Evolutionary conservation across 306 rosid genomes (phyloP).

Genomic region (Lathyrus oleraceus): DNA sequence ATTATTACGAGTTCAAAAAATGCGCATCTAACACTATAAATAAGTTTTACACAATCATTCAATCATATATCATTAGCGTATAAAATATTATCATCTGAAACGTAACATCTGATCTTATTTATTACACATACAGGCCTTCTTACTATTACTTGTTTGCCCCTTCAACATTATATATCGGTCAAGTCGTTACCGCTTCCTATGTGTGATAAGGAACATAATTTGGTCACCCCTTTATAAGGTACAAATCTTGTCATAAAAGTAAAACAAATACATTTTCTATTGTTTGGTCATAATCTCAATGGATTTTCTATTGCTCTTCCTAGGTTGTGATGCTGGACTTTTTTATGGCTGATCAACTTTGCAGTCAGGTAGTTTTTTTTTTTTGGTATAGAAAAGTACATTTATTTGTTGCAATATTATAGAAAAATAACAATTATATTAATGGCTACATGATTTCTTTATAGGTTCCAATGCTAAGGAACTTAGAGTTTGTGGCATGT

Average conservation of each 20-base stretch:
- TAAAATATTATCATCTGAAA: neutral
- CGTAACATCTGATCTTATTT: neutral
- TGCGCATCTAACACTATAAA: neutral
- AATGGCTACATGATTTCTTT: conserved; percentile 7
- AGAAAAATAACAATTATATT: neutral
- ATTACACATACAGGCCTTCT: conserved; percentile 54
- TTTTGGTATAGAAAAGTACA: neutral
- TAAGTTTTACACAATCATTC: neutral
- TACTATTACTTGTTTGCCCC: conserved; percentile 73
- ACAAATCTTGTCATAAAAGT: neutral
- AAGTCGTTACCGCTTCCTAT: conserved; percentile 73
- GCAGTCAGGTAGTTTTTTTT: conserved; percentile 78
- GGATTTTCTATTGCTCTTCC: conserved; percentile 15
- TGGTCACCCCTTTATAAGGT: conserved; percentile 97
- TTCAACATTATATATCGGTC: conserved; percentile 75
- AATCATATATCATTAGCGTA: neutral
- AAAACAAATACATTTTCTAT: neutral
- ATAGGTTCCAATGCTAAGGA: conserved; percentile 91
- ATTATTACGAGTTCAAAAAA: too few species aligned
- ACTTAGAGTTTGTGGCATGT: conserved; percentile 81
- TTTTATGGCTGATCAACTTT: conserved; percentile 99
- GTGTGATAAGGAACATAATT: conserved; percentile 82
- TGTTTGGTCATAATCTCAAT: conserved; percentile 31
- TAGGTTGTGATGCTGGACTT: conserved; percentile 99
- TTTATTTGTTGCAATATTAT: neutral